A percentile compares a stretch with the other conserved stretches of the same genome.
phyloP scores from a whole-genome alignment of 2,329 filamentous ascomycete genomes.

The Fusarium anthophilum region DNA sequence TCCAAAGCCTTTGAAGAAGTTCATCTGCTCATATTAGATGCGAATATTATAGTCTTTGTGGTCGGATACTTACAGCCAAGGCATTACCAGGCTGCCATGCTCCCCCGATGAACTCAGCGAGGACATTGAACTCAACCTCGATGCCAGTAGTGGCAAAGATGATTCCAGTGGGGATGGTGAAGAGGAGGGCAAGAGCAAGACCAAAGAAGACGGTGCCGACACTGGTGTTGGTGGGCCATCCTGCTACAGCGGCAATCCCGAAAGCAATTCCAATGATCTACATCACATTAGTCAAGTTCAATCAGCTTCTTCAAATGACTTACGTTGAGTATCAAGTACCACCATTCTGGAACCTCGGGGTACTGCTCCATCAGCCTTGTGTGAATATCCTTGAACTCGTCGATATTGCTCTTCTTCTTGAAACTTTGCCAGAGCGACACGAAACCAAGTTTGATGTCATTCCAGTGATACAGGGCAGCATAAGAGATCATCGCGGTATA shows the following conservation, averaged over 20 bases:
- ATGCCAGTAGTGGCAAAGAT: constrained; percentile 56
- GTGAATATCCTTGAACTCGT: constrained; percentile 53
- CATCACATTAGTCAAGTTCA: background rate
- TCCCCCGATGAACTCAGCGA: constrained; percentile 59
- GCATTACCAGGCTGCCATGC: constrained; percentile 55
- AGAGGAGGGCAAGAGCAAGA: constrained; percentile 52
- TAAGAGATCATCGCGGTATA: constrained; percentile 50
- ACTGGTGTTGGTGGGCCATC: constrained; percentile 55
- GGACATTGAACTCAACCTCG: constrained; percentile 55
- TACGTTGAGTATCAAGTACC: constrained; percentile 45
- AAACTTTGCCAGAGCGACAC: constrained; percentile 26
- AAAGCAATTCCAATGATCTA: constrained; percentile 45
- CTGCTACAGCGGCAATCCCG: constrained; percentile 49
- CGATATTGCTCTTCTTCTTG: constrained; percentile 8
- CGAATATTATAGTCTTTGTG: rapidly evolving
- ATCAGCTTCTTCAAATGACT: background rate
- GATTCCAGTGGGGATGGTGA: constrained; percentile 57
- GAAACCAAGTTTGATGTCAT: constrained; percentile 47
- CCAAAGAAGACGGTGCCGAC: constrained; percentile 56
- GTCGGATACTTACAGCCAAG: constrained; percentile 39
- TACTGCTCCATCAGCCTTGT: constrained; percentile 55
- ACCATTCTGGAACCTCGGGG: constrained; percentile 60
- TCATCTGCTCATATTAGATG: constrained; percentile 45
- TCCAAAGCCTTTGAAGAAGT: constrained; percentile 58
- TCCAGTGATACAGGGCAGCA: constrained; percentile 48